Percentiles rank a stretch among this genome's conserved stretches.
phyloP scores from a whole-genome alignment of 2,329 filamentous ascomycete species.

The Fusarium keratoplasticum region DNA sequence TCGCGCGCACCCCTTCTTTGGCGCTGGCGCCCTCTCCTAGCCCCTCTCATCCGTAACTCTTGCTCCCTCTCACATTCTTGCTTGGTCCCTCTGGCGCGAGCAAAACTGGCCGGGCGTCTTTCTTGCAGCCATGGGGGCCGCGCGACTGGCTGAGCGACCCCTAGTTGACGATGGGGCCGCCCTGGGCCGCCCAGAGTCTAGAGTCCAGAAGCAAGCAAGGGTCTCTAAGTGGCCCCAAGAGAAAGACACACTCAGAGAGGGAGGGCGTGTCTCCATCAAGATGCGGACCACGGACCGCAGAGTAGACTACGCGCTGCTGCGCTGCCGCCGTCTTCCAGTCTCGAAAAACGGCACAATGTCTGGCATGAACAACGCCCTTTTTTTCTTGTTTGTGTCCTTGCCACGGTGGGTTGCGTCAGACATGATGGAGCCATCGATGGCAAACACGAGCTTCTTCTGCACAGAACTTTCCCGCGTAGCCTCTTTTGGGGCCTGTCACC shows the following conservation, averaged over 20 bases:
- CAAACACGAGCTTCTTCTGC: neutral
- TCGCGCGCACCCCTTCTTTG: constrained; percentile 14
- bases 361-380: constrained; percentile 1
- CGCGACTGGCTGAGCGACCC: constrained; percentile 29
- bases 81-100: constrained; percentile 28
- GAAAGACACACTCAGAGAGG: neutral
- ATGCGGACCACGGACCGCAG: constrained; percentile 27
- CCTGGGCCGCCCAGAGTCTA: constrained; percentile 29
- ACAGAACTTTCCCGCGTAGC: neutral
- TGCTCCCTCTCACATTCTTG: constrained; percentile 21
- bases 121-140: constrained; percentile 23
- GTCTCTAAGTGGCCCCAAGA: constrained; percentile 6
- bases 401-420: constrained; percentile 8
- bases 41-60: constrained; percentile 4
- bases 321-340: constrained; percentile 32
- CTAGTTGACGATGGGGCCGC: constrained; percentile 25
- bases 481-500: neutral
- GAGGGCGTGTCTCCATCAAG: constrained; percentile 18
- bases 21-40: constrained; percentile 14
- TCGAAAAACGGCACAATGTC: constrained; percentile 16
- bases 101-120: constrained; percentile 29
- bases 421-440: neutral
- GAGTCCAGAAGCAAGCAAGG: constrained; percentile 27
- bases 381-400: neutral
- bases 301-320: constrained; percentile 15